Evolutionary conservation across 805 yeast genomes (phyloP).

Genomic region (Yamadazyma insecticola): DNA sequence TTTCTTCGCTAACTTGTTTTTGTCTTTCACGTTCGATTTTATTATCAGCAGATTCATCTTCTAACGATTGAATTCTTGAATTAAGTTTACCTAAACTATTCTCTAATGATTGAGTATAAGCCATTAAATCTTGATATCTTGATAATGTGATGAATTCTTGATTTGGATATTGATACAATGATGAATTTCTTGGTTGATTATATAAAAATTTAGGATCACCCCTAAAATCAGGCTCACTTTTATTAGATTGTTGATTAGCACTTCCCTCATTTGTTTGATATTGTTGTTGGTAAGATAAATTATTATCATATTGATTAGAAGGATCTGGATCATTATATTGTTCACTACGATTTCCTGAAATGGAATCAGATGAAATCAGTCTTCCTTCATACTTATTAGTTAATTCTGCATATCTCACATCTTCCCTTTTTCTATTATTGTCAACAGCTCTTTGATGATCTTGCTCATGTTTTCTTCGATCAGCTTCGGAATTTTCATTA

Average conservation of each 20-base stretch:
- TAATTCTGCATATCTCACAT: neutral
- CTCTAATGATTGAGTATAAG: slow-evolving; percentile 29
- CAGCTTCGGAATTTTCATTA: slow-evolving; percentile 2
- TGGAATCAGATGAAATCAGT: too few species aligned
- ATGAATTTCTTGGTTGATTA: slow-evolving; percentile 5
- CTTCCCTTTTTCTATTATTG: neutral
- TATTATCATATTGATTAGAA: too few species aligned
- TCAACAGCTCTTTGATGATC: slow-evolving; percentile 8
- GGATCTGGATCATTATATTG: too few species aligned
- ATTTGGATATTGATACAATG: slow-evolving; percentile 7
- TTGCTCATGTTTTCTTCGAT: slow-evolving; percentile 4
- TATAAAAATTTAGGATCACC: slow-evolving; percentile 3
- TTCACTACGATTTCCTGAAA: too few species aligned
- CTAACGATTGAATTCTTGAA: slow-evolving; percentile 21
- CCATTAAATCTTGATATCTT: slow-evolving; percentile 31
- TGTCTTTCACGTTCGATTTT: slow-evolving; percentile 12
- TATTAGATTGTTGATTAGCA: too few species aligned
- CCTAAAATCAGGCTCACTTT: too few species aligned
- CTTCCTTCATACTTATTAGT: neutral
- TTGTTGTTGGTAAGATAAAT: too few species aligned
- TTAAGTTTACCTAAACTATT: slow-evolving; percentile 22
- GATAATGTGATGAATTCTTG: slow-evolving; percentile 21
- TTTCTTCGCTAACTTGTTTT: slow-evolving; percentile 8
- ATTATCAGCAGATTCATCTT: slow-evolving; percentile 18
- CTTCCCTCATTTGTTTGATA: too few species aligned